Evolutionary conservation across 2,329 filamentous ascomycete species (phyloP), one percentile per base, ranked within the genome.

Genomic region (Knufia fluminis): DNA sequence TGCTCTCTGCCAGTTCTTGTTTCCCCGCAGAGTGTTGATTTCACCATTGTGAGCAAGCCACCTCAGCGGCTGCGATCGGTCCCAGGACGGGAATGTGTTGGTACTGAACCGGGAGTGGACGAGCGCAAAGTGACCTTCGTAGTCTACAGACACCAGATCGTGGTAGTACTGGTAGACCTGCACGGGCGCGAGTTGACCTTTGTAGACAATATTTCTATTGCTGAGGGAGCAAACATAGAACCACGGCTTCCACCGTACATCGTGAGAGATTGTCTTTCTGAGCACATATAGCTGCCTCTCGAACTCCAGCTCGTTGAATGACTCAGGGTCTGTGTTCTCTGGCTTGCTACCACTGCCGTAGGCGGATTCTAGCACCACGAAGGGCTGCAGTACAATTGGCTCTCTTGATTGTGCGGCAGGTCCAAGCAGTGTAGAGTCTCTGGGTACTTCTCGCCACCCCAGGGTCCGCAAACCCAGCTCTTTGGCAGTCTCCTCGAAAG

Each of bases 1-100:
- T 54, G 91, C 91, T 60, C 90, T 85, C 91, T 97, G 97, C 91
- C 91, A 97, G 72, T 97, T 97, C 78, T 97, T 97, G 75, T 97
- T 97, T 54, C 91, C 91, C 65, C 91, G 85, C 54, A 97, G 74
- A 1, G 91, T 97, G 70, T 97, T 97, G 66, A 97, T 97, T 72
- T 97, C 91, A 76, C 91, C 91, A 68, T 97, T 97, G 75, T 97
- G 91, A 62, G 91, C 91, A 57, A 90, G 90, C 91, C 91, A 97
- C 70, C 91, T 82, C 57, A 97, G 74, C 55, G 91, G 91, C 73
- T 97, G 91, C 54, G 91, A 92, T 72, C 91, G 86, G 69, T 97
- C 92, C 91, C 91, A 97, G 1, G 89, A 95, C 17, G 91, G 91
- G 71, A 97, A 97, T 46, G 91, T 97, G 75, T 97, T 97, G 53